Percentiles rank a stretch among this genome's conserved stretches.
Evolutionary conservation across 2,329 filamentous ascomycete species (phyloP).

Genomic region (Apiospora koreana): DNA sequence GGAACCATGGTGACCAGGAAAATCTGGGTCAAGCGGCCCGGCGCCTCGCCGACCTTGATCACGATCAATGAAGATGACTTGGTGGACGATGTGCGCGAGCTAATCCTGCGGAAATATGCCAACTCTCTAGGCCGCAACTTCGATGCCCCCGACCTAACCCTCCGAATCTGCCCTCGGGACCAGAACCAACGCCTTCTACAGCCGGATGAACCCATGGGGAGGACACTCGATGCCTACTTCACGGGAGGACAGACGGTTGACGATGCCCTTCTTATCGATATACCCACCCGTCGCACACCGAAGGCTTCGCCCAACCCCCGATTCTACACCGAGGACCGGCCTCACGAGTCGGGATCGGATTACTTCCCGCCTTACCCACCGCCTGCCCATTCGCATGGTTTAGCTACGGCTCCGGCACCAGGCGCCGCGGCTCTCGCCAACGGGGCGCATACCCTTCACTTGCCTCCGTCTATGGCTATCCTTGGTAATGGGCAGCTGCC

Average conservation of each 20-base stretch:
- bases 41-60: slow-evolving; percentile 84
- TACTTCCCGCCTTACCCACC: slow-evolving; percentile 37
- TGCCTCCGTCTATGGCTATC: slow-evolving; percentile 73
- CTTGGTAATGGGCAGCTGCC: slow-evolving; percentile 79
- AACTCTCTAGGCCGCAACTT: slow-evolving; percentile 89
- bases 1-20: slow-evolving; percentile 69
- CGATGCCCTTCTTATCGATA: slow-evolving; percentile 89
- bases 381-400: slow-evolving; percentile 12
- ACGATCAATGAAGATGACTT: slow-evolving; percentile 84
- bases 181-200: slow-evolving; percentile 65
- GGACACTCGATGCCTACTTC: slow-evolving; percentile 79
- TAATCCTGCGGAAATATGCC: slow-evolving; percentile 89
- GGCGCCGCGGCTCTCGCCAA: slow-evolving; percentile 23
- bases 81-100: slow-evolving; percentile 91
- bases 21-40: slow-evolving; percentile 90
- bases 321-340: slow-evolving; percentile 32
- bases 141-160: slow-evolving; percentile 84
- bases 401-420: slow-evolving; percentile 27
- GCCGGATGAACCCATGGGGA: slow-evolving; percentile 81
- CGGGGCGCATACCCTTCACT: slow-evolving; percentile 28
- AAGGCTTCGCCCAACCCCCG: slow-evolving; percentile 68
- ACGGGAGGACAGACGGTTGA: slow-evolving; percentile 85
- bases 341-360: slow-evolving; percentile 35
- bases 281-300: slow-evolving; percentile 74
- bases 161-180: slow-evolving; percentile 77